These are phyloP conservation scores for Trichoderma guizhouense DNA, from an alignment of 2,329 filamentous ascomycete species.

Conservation along the genomic window DNA sequence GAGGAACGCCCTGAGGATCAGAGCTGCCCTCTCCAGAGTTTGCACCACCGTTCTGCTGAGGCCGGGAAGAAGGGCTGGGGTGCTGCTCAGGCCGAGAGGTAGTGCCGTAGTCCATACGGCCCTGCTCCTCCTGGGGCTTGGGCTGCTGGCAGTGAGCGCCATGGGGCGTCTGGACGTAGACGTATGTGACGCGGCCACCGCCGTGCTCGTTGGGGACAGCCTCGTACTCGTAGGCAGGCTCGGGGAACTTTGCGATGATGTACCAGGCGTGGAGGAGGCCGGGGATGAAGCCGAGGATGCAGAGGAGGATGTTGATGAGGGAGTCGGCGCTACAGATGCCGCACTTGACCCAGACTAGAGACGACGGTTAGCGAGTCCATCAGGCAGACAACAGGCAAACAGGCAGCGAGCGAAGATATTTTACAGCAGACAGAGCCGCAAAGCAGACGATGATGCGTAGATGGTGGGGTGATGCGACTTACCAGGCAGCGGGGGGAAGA, in stretches of 20 bases:
- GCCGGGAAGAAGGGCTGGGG: conserved; percentile 2
- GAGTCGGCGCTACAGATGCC: conserved; percentile 91
- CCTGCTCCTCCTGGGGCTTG: conserved; percentile 19
- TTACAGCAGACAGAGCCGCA: background rate
- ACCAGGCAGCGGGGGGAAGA: conserved; percentile 48
- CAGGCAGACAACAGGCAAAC: background rate
- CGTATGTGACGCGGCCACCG: conserved; percentile 66
- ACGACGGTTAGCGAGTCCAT: background rate
- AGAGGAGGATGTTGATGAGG: conserved; percentile 92
- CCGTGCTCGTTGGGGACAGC: conserved; percentile 46
- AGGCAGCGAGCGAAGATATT: background rate
- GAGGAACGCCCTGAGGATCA: conserved; percentile 51
- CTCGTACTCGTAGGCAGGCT: conserved; percentile 68
- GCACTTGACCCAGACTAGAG: conserved; percentile 91
- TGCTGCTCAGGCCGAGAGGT: background rate
- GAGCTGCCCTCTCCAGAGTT: conserved; percentile 41
- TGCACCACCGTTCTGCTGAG: conserved; percentile 32
- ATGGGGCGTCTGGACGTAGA: conserved; percentile 61
- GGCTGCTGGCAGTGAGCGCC: conserved; percentile 36
- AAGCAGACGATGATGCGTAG: background rate
- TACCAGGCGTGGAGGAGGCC: conserved; percentile 96
- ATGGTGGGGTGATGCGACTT: conserved; percentile 19
- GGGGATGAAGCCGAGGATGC: conserved; percentile 72
- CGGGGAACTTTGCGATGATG: conserved; percentile 89
- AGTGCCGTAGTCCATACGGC: conserved; percentile 47